phyloP scores from a whole-genome alignment of 164 flowering plant species.

The Tetrastigma voinierianum region DNA sequence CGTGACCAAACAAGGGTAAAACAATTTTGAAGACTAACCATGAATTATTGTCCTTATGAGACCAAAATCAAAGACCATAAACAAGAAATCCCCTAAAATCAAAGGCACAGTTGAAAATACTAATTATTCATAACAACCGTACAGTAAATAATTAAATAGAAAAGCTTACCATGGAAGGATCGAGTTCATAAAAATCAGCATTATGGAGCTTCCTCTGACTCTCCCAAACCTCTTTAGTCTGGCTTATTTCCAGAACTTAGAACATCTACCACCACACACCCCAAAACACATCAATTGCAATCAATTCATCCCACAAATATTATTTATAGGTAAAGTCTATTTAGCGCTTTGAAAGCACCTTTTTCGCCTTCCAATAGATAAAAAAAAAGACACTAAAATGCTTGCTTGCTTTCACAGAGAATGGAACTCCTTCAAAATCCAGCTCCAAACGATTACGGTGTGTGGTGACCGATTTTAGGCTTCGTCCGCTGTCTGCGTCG shows the following conservation, averaged over 20 bases:
- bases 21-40: not conserved
- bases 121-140: not conserved
- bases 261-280: constrained; percentile 41
- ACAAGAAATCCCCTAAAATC: not conserved
- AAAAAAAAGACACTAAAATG: not conserved
- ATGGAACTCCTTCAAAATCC: not conserved
- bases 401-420: not conserved
- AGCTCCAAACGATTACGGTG: constrained; percentile 89
- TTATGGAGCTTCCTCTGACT: constrained; percentile 71
- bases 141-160: not conserved
- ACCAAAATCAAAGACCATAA: not conserved
- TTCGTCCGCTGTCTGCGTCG: constrained; percentile 74
- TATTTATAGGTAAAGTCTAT: not conserved
- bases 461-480: constrained; percentile 87
- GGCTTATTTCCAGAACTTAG: constrained; percentile 56
- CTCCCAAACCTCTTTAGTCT: constrained; percentile 71
- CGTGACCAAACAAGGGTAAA: not conserved
- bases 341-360: no score
- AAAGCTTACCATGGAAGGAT: constrained; percentile 67
- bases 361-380: no score
- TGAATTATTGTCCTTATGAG: not conserved
- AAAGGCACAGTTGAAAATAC: not conserved
- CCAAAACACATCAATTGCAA: not conserved
- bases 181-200: constrained; percentile 71
- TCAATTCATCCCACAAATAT: not conserved